Percentiles rank a stretch among this genome's conserved stretches.
Conservation (phyloP, 2,329 filamentous ascomycete genomes). For the Coniochaeta sp. region DNA sequence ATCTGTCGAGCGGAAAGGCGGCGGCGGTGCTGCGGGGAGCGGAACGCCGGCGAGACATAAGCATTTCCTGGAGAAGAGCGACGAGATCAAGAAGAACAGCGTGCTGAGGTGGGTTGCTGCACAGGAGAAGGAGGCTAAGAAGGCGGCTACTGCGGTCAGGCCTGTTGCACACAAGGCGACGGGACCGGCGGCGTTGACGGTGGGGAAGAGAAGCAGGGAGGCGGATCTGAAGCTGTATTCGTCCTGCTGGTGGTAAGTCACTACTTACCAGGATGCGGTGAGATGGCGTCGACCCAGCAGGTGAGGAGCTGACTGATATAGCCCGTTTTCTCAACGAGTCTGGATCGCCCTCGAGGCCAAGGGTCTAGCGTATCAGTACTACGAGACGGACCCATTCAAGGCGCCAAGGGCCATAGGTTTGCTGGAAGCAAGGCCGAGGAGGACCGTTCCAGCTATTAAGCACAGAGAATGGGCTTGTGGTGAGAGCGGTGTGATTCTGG, state of each 20-base stretch:
- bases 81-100: constrained; percentile 75
- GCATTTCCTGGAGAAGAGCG: constrained; percentile 65
- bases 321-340: constrained; percentile 78
- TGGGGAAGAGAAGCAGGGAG: constrained; percentile 66
- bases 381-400: constrained; percentile 75
- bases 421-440: constrained; percentile 68
- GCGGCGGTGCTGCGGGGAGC: constrained; percentile 52
- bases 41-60: constrained; percentile 66
- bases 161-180: constrained; percentile 8
- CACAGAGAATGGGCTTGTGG: constrained; percentile 78
- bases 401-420: constrained; percentile 54
- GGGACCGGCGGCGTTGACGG: constrained; percentile 17
- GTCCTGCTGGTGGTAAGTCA: constrained; percentile 70
- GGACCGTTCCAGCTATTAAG: constrained; percentile 67
- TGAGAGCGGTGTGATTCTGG: constrained; percentile 74
- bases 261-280: constrained; percentile 8
- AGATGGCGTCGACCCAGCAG: too few species aligned
- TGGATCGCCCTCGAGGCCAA: constrained; percentile 86
- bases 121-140: constrained; percentile 59
- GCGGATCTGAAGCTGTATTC: constrained; percentile 70
- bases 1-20: constrained; percentile 25
- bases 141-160: constrained; percentile 22
- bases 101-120: constrained; percentile 60
- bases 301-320: constrained; percentile 27
- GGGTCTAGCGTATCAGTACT: constrained; percentile 73